Conservation (phyloP, 306 rosid genomes). For the Prinsepia uniflora region DNA sequence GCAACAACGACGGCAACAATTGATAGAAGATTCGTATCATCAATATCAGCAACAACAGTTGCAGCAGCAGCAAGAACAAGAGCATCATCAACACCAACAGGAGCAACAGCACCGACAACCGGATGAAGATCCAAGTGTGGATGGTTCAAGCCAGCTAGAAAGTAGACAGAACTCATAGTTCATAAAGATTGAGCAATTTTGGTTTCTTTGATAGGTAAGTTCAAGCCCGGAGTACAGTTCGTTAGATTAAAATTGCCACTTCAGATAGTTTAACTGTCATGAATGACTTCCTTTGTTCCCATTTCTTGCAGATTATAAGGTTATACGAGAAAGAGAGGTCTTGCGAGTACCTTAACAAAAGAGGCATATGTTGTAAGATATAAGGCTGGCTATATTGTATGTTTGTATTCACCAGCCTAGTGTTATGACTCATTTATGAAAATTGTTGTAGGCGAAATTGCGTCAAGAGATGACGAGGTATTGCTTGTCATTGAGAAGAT, state of each 20-base stretch:
- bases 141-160: constrained; percentile 14
- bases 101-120: constrained; percentile 18
- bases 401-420: neutral
- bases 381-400: neutral
- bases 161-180: constrained; percentile 1
- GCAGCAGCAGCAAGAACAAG: constrained; percentile 12
- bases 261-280: neutral
- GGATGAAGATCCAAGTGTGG: constrained; percentile 9
- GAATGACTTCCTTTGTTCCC: no score
- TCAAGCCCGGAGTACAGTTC: neutral
- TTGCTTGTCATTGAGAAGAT: neutral
- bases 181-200: neutral
- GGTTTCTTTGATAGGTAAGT: constrained; percentile 13
- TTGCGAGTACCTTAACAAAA: neutral
- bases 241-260: neutral
- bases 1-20: constrained; percentile 22
- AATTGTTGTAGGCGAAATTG: neutral
- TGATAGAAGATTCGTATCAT: constrained; percentile 7
- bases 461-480: neutral
- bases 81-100: constrained; percentile 1
- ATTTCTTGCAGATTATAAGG: neutral
- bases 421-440: neutral
- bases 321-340: neutral
- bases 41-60: constrained; percentile 5
- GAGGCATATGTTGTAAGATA: neutral